These are phyloP conservation scores for Globisporangium splendens DNA, from an alignment of 352 stramenopile genomes.

Conservation along the genomic window DNA sequence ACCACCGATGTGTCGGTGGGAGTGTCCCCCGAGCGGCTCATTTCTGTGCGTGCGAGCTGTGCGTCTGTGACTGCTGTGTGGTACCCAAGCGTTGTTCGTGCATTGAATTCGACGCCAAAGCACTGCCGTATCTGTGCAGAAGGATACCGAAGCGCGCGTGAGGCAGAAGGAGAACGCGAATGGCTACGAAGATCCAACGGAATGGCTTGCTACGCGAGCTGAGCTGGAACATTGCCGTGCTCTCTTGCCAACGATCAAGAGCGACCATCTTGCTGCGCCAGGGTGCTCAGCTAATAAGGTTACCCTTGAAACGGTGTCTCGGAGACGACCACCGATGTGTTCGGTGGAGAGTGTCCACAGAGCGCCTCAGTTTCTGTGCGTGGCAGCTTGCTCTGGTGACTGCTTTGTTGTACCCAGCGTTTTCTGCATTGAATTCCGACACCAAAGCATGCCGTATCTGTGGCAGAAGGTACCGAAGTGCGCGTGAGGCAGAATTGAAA, in stretches of 20 bases:
- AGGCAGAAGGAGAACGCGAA: slow-evolving; percentile 4
- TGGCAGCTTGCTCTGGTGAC: background rate
- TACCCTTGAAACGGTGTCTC: background rate
- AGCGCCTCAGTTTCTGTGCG: background rate
- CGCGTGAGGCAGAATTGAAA: slow-evolving; percentile 2
- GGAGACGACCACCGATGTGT: background rate
- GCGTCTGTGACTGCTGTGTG: background rate
- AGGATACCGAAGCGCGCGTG: background rate
- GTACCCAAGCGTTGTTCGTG: background rate
- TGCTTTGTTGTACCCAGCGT: background rate
- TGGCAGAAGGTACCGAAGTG: background rate
- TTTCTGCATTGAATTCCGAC: slow-evolving; percentile 1
- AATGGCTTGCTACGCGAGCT: background rate
- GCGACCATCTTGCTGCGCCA: background rate
- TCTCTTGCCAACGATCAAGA: background rate
- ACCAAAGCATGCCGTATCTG: too few species aligned
- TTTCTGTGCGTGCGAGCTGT: background rate
- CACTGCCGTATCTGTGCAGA: background rate
- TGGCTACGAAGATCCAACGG: background rate
- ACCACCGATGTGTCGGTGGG: background rate
- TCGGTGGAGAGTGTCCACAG: background rate
- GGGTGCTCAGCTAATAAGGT: background rate
- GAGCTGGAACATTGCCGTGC: background rate
- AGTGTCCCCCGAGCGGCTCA: background rate
- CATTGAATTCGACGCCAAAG: slow-evolving; percentile 1